phyloP scores from a whole-genome alignment of 208 protist species.

The Naegleria gruberi region DNA sequence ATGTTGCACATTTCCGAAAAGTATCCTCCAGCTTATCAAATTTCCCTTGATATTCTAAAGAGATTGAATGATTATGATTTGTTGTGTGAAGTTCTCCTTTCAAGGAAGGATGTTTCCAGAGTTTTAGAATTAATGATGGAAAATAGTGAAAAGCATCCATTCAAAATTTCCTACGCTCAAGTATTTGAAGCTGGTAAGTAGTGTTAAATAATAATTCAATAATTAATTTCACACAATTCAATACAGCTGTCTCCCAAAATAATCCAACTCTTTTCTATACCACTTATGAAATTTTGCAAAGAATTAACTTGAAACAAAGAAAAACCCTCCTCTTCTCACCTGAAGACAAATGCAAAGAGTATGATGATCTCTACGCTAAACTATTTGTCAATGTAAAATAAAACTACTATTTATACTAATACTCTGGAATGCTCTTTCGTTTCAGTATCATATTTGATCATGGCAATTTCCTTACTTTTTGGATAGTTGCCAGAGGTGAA shows the following conservation, averaged over 20 bases:
- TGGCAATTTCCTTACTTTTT: background rate
- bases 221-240: background rate
- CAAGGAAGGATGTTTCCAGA: background rate
- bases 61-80: background rate
- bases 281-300: slow-evolving; percentile 1
- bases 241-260: background rate
- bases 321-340: background rate
- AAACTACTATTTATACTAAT: too few species aligned
- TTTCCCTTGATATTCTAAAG: background rate
- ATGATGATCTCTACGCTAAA: background rate
- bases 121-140: background rate
- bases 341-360: slow-evolving; percentile 7
- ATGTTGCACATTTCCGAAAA: background rate
- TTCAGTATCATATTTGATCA: background rate
- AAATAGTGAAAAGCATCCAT: background rate
- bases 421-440: too few species aligned
- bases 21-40: background rate
- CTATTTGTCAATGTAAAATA: background rate
- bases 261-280: background rate
- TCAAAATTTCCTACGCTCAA: background rate
- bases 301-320: background rate
- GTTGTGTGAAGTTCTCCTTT: background rate
- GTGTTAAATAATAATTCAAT: background rate
- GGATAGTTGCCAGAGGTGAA: background rate
- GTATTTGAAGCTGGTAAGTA: background rate